phyloP scores from a whole-genome alignment of 345 rosid genomes.

The Trapa bicornis region DNA sequence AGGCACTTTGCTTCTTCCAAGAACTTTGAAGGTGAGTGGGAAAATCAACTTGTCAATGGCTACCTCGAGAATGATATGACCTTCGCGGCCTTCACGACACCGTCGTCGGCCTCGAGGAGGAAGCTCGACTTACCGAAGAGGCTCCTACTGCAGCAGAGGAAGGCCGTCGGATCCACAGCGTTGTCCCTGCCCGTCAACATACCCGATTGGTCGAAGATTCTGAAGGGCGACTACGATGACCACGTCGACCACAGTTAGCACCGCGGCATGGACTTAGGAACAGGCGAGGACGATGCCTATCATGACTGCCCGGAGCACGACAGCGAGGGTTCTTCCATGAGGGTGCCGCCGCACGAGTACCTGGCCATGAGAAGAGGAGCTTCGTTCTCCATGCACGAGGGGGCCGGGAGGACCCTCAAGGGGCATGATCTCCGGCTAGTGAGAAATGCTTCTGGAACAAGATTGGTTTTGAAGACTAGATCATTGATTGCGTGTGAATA shows the following conservation, averaged over 20 bases:
- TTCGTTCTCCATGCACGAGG: constrained; percentile 37
- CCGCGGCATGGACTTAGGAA: too few species aligned
- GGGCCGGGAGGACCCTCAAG: constrained; percentile 34
- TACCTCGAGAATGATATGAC: background rate
- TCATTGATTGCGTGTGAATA: background rate
- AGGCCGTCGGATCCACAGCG: constrained; percentile 1
- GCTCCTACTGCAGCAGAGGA: constrained; percentile 1
- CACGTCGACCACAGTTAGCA: background rate
- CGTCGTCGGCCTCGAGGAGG: background rate
- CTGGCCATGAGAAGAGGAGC: constrained; percentile 32
- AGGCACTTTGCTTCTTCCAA: background rate
- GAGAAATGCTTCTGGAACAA: constrained; percentile 37
- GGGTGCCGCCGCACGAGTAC: constrained; percentile 33
- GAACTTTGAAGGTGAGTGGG: background rate
- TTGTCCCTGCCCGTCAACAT: constrained; percentile 17
- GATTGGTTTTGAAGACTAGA: constrained; percentile 35
- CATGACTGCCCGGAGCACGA: background rate
- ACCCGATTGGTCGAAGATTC: constrained; percentile 14
- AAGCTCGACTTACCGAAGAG: background rate
- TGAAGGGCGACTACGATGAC: background rate
- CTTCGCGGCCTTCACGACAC: background rate
- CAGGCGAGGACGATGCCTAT: background rate
- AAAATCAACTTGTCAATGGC: constrained; percentile 1
- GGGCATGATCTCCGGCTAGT: constrained; percentile 37
- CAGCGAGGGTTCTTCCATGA: constrained; percentile 2